Conservation (phyloP, 2,329 filamentous ascomycete genomes). For the Fusarium setosum region DNA sequence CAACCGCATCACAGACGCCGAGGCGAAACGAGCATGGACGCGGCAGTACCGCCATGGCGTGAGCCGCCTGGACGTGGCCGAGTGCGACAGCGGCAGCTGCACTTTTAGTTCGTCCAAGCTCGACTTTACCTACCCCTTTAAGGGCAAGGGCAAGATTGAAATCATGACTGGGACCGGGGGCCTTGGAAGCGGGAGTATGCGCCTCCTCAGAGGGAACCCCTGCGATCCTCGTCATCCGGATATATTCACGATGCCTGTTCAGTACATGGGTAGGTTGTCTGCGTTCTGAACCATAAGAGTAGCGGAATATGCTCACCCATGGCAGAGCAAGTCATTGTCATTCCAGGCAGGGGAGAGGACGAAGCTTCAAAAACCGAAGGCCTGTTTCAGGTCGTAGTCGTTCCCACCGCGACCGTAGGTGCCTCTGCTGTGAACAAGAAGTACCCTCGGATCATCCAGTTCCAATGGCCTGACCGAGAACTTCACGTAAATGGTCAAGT, state of each 20-base stretch:
- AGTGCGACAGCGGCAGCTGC: background rate
- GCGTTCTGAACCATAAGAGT: background rate
- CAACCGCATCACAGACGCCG: background rate
- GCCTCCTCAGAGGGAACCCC: background rate
- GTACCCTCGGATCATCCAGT: constrained; percentile 7
- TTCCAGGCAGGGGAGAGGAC: background rate
- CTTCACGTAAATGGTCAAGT: background rate
- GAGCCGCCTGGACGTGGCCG: background rate
- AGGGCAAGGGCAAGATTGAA: background rate
- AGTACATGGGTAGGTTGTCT: background rate
- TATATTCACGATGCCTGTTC: background rate
- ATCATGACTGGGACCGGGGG: background rate
- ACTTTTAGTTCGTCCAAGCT: background rate
- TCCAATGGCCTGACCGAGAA: background rate
- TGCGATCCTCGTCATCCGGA: background rate
- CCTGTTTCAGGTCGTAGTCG: background rate
- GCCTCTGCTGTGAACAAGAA: background rate
- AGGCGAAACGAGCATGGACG: background rate
- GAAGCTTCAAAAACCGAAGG: background rate
- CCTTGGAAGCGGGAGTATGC: background rate
- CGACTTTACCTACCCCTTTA: background rate
- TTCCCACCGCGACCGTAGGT: constrained; percentile 7
- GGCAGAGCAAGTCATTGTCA: background rate
- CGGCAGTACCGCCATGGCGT: constrained; percentile 7
- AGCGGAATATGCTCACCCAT: background rate